Conservation (phyloP, 108 stramenopile genomes). For the Discostella stelligeroides region DNA sequence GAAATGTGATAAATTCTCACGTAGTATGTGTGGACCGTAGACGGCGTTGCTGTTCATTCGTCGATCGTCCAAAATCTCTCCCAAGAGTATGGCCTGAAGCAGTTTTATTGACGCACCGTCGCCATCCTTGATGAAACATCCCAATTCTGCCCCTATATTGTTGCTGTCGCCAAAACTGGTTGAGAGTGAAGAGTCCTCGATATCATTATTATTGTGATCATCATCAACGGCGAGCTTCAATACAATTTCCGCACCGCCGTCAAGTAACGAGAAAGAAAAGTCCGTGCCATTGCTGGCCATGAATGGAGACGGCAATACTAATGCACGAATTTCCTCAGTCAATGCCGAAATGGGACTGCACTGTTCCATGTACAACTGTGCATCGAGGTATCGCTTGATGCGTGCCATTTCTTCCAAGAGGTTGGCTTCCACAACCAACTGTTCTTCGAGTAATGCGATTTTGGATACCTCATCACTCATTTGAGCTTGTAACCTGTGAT, state of each 20-base stretch:
- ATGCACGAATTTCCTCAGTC: conserved; percentile 20
- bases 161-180: neutral
- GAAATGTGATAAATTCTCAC: conserved; percentile 25
- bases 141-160: conserved; percentile 9
- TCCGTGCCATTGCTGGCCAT: conserved; percentile 20
- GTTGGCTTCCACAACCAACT: conserved; percentile 30
- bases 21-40: conserved; percentile 24
- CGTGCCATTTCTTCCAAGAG: conserved; percentile 24
- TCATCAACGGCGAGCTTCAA: conserved; percentile 23
- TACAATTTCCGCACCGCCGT: conserved; percentile 41
- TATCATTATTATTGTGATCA: no score
- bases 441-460: conserved; percentile 25
- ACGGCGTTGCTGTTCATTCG: neutral
- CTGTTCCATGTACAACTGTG: conserved; percentile 30
- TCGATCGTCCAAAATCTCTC: conserved; percentile 20
- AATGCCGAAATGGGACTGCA: conserved; percentile 20
- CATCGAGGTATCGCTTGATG: conserved; percentile 15
- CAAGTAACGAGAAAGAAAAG: conserved; percentile 34
- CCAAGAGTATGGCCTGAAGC: conserved; percentile 39
- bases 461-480: neutral
- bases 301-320: conserved; percentile 7
- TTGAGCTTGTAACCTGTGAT: neutral
- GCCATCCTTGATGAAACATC: conserved; percentile 46
- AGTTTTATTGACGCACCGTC: conserved; percentile 30
- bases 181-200: neutral